Evolutionary conservation across 768 basidiomycete genomes (phyloP).

Genomic region (Naganishia kalamii): DNA sequence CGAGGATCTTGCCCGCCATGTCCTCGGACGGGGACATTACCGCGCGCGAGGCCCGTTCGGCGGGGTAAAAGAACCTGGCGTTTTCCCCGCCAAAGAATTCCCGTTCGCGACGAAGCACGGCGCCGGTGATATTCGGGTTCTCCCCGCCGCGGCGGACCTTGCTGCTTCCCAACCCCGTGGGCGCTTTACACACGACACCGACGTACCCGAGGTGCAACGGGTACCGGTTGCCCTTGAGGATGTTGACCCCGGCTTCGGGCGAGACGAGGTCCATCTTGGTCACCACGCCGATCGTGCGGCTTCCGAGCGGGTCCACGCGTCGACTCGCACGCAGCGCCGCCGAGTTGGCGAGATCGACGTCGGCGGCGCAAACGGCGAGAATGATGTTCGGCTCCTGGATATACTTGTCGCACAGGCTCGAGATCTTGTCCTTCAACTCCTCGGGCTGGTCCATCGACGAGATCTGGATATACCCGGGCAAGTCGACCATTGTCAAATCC

Average conservation of each 20-base stretch:
- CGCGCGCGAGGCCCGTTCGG: not conserved
- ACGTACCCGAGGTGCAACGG: constrained; percentile 97
- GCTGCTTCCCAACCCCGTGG: constrained; percentile 28
- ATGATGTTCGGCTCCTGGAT: constrained; percentile 99
- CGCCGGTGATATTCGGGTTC: constrained; percentile 46
- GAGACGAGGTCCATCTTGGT: constrained; percentile 98
- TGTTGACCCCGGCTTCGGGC: constrained; percentile 70
- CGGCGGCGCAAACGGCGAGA: constrained; percentile 95
- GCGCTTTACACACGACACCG: constrained; percentile 83
- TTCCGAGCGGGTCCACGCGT: constrained; percentile 86
- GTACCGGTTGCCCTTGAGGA: constrained; percentile 83
- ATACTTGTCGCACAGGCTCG: constrained; percentile 82
- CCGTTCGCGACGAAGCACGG: constrained; percentile 53
- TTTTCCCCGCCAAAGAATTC: constrained; percentile 52
- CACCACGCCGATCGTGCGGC: constrained; percentile 92
- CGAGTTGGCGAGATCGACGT: constrained; percentile 96
- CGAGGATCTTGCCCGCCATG: constrained; percentile 57
- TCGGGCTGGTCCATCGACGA: constrained; percentile 93
- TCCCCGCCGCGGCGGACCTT: constrained; percentile 30
- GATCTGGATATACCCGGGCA: constrained; percentile 96
- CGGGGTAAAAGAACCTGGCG: constrained; percentile 35
- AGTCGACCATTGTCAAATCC: constrained; percentile 92
- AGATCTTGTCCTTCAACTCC: constrained; percentile 84
- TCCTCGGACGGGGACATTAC: not conserved
- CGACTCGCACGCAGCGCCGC: constrained; percentile 89